Conservation (phyloP, 768 basidiomycete species). For the Tylopilus balloui region DNA sequence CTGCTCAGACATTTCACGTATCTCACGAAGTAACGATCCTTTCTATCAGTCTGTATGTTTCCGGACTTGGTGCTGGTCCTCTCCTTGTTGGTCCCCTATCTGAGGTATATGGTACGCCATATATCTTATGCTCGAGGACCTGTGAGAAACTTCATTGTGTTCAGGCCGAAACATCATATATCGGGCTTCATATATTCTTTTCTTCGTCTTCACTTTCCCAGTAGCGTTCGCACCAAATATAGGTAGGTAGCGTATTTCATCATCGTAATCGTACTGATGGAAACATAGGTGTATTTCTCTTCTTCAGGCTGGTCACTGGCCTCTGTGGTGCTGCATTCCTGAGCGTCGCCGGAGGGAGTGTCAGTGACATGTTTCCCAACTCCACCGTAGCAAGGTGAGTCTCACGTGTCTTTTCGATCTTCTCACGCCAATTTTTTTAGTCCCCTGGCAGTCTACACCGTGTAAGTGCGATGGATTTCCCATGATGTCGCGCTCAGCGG, state of each 20-base stretch:
- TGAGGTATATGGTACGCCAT: slow-evolving; percentile 31
- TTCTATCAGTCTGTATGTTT: slow-evolving; percentile 43
- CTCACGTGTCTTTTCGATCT: neutral
- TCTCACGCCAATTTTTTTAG: slow-evolving; percentile 24
- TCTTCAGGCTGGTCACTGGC: slow-evolving; percentile 57
- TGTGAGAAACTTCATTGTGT: neutral
- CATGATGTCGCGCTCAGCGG: neutral
- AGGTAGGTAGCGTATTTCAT: slow-evolving; percentile 30
- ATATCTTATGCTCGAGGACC: neutral
- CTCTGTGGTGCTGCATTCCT: slow-evolving; percentile 55
- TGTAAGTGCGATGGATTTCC: slow-evolving; percentile 21
- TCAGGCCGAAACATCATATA: slow-evolving; percentile 64
- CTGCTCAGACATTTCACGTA: slow-evolving; percentile 50
- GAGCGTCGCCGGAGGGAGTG: slow-evolving; percentile 57
- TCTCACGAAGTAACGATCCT: slow-evolving; percentile 49
- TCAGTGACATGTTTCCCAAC: slow-evolving; percentile 55
- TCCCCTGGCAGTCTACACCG: slow-evolving; percentile 54
- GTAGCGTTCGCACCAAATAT: slow-evolving; percentile 70
- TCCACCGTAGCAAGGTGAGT: slow-evolving; percentile 56
- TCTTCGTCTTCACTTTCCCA: slow-evolving; percentile 64
- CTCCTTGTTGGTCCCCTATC: slow-evolving; percentile 40
- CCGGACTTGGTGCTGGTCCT: slow-evolving; percentile 34
- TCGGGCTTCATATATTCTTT: slow-evolving; percentile 51
- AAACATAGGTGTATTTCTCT: slow-evolving; percentile 50
- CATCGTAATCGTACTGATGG: neutral